phyloP scores from a whole-genome alignment of 176 grass and related monocot species.

The Bothriochloa decipiens region DNA sequence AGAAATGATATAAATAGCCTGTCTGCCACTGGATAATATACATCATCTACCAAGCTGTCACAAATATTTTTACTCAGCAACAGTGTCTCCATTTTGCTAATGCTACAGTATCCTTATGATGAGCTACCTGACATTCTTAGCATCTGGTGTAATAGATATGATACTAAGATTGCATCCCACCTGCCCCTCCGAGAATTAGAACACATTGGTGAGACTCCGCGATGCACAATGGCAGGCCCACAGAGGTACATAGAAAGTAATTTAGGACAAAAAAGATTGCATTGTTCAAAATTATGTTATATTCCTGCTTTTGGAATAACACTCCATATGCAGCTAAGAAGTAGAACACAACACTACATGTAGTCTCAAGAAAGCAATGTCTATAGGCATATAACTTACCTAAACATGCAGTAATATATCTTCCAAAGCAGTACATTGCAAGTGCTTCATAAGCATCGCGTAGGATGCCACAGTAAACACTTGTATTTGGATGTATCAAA shows the following conservation, averaged over 20 bases:
- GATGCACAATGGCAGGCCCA: constrained; percentile 19
- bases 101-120: neutral
- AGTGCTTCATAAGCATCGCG: constrained; percentile 92
- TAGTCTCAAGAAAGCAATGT: neutral
- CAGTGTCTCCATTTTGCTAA: neutral
- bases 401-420: constrained; percentile 92
- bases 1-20: neutral
- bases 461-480: constrained; percentile 87
- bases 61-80: neutral
- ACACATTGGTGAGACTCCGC: neutral
- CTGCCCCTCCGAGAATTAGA: neutral
- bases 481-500: constrained; percentile 77
- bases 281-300: constrained; percentile 5
- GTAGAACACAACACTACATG: neutral
- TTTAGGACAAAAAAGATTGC: constrained; percentile 6
- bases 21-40: neutral
- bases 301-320: neutral
- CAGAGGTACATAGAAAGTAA: neutral
- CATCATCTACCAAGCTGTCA: constrained; percentile 14
- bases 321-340: neutral
- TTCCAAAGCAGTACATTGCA: constrained; percentile 97
- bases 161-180: too few relatives aligned
- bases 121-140: neutral
- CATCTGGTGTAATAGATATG: neutral
- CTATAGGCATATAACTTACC: constrained; percentile 55